Percentiles rank a stretch among this genome's conserved stretches.
phyloP scores from a whole-genome alignment of 2,329 filamentous ascomycete species.

The Juglanconis oblonga region DNA sequence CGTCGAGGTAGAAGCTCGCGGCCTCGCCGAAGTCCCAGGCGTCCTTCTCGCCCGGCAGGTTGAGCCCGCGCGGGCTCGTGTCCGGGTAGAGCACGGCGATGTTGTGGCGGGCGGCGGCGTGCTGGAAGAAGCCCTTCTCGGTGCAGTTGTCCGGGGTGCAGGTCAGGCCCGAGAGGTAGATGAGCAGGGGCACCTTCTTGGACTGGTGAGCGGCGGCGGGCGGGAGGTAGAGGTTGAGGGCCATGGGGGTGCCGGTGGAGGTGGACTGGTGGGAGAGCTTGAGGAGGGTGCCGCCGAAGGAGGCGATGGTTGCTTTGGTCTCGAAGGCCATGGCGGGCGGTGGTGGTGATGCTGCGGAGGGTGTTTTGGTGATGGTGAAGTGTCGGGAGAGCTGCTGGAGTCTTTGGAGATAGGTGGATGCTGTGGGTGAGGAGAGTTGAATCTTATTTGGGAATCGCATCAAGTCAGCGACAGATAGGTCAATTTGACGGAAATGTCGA shows the following conservation, averaged over 20 bases:
- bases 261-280: conserved; percentile 86
- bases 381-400: conserved; percentile 16
- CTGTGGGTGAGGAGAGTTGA: conserved; percentile 3
- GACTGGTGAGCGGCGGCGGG: conserved; percentile 56
- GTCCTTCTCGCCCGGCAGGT: conserved; percentile 81
- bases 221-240: conserved; percentile 87
- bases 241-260: conserved; percentile 83
- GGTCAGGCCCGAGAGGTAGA: conserved; percentile 92
- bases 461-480: background rate
- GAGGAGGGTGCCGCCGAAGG: conserved; percentile 89
- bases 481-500: conserved; percentile 1
- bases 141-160: conserved; percentile 87
- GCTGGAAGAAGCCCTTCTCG: conserved; percentile 88
- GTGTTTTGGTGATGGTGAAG: background rate
- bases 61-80: conserved; percentile 83
- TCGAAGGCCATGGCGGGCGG: conserved; percentile 74
- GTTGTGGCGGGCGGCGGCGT: conserved; percentile 71
- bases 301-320: conserved; percentile 83
- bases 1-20: conserved; percentile 93
- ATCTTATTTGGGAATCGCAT: conserved; percentile 12
- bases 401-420: background rate
- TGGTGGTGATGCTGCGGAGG: conserved; percentile 1
- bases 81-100: conserved; percentile 95
- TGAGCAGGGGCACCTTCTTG: conserved; percentile 74
- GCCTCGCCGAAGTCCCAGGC: conserved; percentile 87